Evolutionary conservation across 371 early-diverging fungal species (phyloP), one percentile per base, ranked within the genome.

Genomic region (Zychaea mexicana): DNA sequence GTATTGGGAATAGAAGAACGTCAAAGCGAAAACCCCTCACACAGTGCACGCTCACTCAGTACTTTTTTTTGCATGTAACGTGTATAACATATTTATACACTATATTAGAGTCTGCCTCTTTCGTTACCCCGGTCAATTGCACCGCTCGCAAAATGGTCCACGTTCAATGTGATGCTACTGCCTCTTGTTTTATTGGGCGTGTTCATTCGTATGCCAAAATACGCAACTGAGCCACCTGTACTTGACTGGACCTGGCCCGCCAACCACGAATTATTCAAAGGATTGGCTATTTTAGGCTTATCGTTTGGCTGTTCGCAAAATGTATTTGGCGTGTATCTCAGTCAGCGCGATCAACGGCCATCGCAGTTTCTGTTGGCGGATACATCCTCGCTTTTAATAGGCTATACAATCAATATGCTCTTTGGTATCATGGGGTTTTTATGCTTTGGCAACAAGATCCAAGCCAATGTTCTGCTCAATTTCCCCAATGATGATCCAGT

Each of bases 271-370:
- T 59, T 69, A 57, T 77, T 77, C 60, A 67, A 68, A 46, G 78
- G 78, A 3, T 60, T 86, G 19, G 83, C 84, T 3, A 82, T 86
- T 33, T 72, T 84, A 71, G 76, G 79, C 9, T 72, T 86, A 22
- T 74, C 85, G 1, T 83, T 84, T 71, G 73, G 81, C 19, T 85
- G 81, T 19, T 56, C 81, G 1, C 87, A 85, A 57, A 80, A 82
- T 31, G 73, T 83, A 2, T 83, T 85, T 64, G 69, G 78, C 30
- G 74, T 81, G 36, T 85, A 75, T 60, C 59, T 74, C 12, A 70
- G 78, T 17, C 67, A 73, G 57, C 60, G 64, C 4, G 69, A 78
- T 27, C 78, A 77, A 47, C 70, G 73, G 1, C 71, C 76, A 0
- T 62, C 65, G 19, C 66, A 66, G 1, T 86, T 85, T 82, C 68